Evolutionary conservation across 495 filamentous ascomycete genomes (phyloP).

Genomic region (Trichoderma virens): DNA sequence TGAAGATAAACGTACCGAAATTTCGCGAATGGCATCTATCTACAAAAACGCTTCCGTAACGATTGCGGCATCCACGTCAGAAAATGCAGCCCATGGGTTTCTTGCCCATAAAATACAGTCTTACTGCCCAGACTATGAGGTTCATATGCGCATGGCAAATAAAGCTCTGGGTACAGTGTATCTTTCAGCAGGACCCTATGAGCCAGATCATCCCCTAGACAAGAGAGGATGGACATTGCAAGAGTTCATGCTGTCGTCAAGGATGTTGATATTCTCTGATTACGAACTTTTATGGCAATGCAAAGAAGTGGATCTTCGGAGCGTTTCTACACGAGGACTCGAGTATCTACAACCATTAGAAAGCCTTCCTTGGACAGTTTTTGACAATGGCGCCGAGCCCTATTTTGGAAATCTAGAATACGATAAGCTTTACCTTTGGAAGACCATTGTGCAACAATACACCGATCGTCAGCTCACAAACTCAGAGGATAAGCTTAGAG

Average conservation of each 20-base stretch:
- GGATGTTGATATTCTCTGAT: background rate
- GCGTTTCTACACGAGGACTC: background rate
- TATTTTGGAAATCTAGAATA: background rate
- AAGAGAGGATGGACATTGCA: background rate
- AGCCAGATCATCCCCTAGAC: background rate
- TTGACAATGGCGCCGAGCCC: background rate
- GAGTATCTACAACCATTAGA: slow-evolving; percentile 8
- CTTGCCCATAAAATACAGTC: background rate
- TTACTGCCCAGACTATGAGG: background rate
- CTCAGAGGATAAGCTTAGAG: background rate
- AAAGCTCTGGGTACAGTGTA: background rate
- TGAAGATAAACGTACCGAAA: background rate
- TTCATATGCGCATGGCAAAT: background rate
- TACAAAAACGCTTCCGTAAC: slow-evolving; percentile 9
- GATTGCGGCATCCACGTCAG: background rate
- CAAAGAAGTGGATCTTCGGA: background rate
- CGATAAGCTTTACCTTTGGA: slow-evolving; percentile 5
- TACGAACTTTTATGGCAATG: slow-evolving; percentile 10
- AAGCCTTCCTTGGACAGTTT: background rate
- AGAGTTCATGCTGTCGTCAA: slow-evolving; percentile 6
- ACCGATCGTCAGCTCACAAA: background rate
- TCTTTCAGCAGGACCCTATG: background rate
- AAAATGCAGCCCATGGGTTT: background rate
- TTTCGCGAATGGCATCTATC: background rate
- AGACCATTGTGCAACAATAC: background rate